Percentiles rank a stretch among this genome's conserved stretches.
phyloP scores from a whole-genome alignment of 257 asterid species.

The Solanum peruvianum region DNA sequence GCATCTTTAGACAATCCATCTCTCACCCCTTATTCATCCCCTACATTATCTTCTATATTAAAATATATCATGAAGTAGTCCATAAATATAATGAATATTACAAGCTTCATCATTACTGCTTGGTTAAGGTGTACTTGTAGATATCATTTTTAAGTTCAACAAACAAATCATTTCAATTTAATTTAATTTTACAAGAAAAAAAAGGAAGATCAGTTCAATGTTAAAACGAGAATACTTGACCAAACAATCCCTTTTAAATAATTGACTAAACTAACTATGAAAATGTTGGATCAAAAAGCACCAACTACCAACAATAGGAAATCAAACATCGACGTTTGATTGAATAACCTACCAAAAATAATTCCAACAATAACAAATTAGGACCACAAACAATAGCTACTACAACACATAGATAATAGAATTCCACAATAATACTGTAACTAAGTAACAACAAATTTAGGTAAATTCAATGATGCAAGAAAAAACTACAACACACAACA shows the following conservation, averaged over 20 bases:
- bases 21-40: not conserved
- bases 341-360: not conserved
- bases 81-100: not conserved
- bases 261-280: not conserved
- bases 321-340: not conserved
- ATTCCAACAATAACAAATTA: not conserved
- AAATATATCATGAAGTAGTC: not conserved
- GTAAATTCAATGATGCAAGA: not conserved
- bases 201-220: not conserved
- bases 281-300: not conserved
- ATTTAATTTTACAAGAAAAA: too few species aligned
- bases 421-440: too few species aligned
- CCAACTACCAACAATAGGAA: not conserved
- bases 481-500: not conserved
- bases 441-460: not conserved
- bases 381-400: not conserved
- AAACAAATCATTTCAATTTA: not conserved
- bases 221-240: not conserved
- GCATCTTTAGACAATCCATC: not conserved
- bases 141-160: not conserved
- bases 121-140: not conserved
- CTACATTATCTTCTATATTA: not conserved
- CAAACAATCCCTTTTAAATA: too few species aligned
- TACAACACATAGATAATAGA: not conserved
- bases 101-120: not conserved